phyloP scores from a whole-genome alignment of 2,329 filamentous ascomycete genomes.

The Aspergillus quadrilineatus region DNA sequence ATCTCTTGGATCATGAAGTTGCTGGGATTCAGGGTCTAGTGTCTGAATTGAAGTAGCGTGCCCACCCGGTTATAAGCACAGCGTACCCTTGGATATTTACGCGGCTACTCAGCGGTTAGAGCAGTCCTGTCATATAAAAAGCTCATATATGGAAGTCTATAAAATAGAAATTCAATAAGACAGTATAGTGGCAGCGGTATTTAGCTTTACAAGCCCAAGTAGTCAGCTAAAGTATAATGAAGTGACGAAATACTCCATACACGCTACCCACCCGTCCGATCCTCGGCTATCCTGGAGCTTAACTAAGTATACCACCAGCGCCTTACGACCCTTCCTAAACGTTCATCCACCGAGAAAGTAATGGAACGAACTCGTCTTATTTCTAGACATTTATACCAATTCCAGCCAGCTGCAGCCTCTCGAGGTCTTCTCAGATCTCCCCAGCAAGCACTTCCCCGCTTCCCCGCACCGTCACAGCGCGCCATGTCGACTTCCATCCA shows the following conservation, averaged over 20 bases:
- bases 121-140: too few relatives aligned
- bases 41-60: slow-evolving; percentile 45
- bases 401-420: background rate
- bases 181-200: too few relatives aligned
- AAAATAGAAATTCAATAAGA: too few relatives aligned
- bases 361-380: slow-evolving; percentile 10
- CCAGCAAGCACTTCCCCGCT: background rate
- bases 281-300: slow-evolving; percentile 16
- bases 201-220: too few relatives aligned
- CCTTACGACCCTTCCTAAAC: background rate
- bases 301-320: background rate
- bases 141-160: too few relatives aligned
- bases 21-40: slow-evolving; percentile 51
- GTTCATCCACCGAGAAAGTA: background rate
- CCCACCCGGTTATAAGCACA: too few relatives aligned
- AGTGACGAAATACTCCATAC: too few relatives aligned
- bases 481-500: slow-evolving; percentile 34
- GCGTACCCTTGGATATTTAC: too few relatives aligned
- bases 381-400: background rate
- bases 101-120: too few relatives aligned
- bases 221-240: too few relatives aligned
- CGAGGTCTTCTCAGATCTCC: too few relatives aligned
- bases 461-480: slow-evolving; percentile 13
- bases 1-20: slow-evolving; percentile 52
- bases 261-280: slow-evolving; percentile 5